These are phyloP conservation scores for Exophiala xenobiotica DNA, from an alignment of 2,329 filamentous ascomycete genomes.

Conservation along the genomic window DNA sequence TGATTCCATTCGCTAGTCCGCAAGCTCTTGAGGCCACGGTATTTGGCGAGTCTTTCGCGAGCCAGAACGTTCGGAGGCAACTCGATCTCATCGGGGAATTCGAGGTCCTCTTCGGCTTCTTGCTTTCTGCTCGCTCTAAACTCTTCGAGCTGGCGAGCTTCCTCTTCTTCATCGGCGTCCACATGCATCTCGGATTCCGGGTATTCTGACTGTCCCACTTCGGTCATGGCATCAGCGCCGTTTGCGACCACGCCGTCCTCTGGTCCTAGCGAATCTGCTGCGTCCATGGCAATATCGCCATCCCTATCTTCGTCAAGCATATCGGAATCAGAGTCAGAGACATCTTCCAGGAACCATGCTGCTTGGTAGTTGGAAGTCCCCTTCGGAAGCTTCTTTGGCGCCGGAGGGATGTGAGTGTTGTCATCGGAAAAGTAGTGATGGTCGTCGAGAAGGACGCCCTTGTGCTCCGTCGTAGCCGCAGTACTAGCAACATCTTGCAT, in stretches of 20 bases:
- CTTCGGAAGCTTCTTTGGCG: conserved; percentile 75
- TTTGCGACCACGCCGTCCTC: conserved; percentile 74
- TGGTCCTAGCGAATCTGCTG: conserved; percentile 59
- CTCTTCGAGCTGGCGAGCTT: conserved; percentile 75
- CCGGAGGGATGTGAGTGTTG: conserved; percentile 58
- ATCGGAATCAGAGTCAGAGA: conserved; percentile 83
- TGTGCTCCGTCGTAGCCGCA: conserved; percentile 59
- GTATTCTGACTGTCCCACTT: conserved; percentile 82
- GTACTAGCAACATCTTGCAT: conserved; percentile 69
- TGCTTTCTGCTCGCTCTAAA: conserved; percentile 76
- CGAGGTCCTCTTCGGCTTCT: conserved; percentile 84
- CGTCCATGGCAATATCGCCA: conserved; percentile 50
- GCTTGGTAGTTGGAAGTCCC: conserved; percentile 93
- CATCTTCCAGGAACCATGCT: conserved; percentile 84
- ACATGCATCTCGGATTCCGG: conserved; percentile 91
- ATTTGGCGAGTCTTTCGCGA: conserved; percentile 78
- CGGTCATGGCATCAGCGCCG: conserved; percentile 61
- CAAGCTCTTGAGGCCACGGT: conserved; percentile 88
- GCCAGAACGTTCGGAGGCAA: conserved; percentile 83
- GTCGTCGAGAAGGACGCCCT: conserved; percentile 90
- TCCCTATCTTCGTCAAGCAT: conserved; percentile 68
- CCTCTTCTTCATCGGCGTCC: conserved; percentile 75
- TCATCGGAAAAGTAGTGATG: conserved; percentile 98
- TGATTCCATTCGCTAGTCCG: conserved; percentile 86
- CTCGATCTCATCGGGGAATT: conserved; percentile 97